Percentiles rank a stretch among this genome's conserved stretches.
phyloP scores from a whole-genome alignment of 768 basidiomycete species.

The Suillus hirtellus region DNA sequence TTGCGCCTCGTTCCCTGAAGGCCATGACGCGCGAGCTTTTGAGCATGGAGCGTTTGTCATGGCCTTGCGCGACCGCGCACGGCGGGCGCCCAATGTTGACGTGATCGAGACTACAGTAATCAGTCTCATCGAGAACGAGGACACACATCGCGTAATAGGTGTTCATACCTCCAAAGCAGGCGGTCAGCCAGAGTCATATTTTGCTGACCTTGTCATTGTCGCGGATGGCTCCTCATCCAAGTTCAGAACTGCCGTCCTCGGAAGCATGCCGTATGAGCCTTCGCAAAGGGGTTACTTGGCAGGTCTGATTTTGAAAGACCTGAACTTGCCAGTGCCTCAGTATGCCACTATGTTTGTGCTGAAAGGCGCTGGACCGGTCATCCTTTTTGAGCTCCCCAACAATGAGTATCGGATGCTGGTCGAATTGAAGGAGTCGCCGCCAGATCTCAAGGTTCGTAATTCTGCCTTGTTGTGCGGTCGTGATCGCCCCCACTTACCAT shows the following conservation, averaged over 20 bases:
- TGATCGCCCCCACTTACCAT: slow-evolving; percentile 7
- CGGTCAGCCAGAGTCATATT: slow-evolving; percentile 48
- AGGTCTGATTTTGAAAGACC: slow-evolving; percentile 76
- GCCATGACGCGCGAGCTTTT: slow-evolving; percentile 71
- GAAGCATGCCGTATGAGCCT: slow-evolving; percentile 43
- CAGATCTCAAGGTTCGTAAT: slow-evolving; percentile 66
- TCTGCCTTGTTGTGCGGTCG: background rate
- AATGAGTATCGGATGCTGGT: slow-evolving; percentile 87
- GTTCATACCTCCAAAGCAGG: slow-evolving; percentile 40
- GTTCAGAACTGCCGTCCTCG: slow-evolving; percentile 66
- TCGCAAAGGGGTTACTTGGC: slow-evolving; percentile 72
- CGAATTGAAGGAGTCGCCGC: slow-evolving; percentile 77
- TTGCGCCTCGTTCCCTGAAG: slow-evolving; percentile 80
- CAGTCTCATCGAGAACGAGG: slow-evolving; percentile 56
- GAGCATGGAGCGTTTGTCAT: slow-evolving; percentile 88
- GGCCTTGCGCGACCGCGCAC: slow-evolving; percentile 62
- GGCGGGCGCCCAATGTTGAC: slow-evolving; percentile 58
- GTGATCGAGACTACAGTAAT: slow-evolving; percentile 78
- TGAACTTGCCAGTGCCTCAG: slow-evolving; percentile 60
- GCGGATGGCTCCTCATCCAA: slow-evolving; percentile 92
- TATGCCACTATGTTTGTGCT: slow-evolving; percentile 78
- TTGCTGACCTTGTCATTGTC: slow-evolving; percentile 74
- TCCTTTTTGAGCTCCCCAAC: slow-evolving; percentile 83
- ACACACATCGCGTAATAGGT: slow-evolving; percentile 24
- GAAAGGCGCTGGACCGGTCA: slow-evolving; percentile 73